phyloP scores from a whole-genome alignment of 768 basidiomycete species.

The Coprinellus micaceus region DNA sequence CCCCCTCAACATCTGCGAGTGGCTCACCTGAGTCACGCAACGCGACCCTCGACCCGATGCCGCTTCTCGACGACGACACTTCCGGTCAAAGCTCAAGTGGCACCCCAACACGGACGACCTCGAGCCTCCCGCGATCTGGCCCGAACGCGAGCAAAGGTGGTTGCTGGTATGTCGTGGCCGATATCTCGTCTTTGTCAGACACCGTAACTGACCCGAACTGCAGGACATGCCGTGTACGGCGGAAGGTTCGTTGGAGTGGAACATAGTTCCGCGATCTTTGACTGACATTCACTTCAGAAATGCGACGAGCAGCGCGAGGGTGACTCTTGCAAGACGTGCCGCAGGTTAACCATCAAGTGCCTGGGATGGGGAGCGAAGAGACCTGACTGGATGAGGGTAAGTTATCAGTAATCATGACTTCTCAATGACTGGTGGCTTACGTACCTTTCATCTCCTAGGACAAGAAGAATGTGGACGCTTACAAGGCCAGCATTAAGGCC shows the following conservation, averaged over 20 bases:
- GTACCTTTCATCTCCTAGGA: constrained; percentile 44
- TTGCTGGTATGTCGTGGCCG: constrained; percentile 59
- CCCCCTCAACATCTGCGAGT: constrained; percentile 43
- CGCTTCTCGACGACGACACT: constrained; percentile 33
- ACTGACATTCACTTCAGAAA: constrained; percentile 49
- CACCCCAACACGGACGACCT: constrained; percentile 46
- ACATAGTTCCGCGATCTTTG: constrained; percentile 7
- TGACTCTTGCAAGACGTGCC: constrained; percentile 78
- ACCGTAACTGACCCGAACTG: constrained; percentile 12
- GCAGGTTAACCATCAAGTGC: constrained; percentile 76
- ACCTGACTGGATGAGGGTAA: constrained; percentile 87
- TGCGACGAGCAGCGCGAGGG: constrained; percentile 83
- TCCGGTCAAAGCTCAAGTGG: constrained; percentile 30
- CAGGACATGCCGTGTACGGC: constrained; percentile 81
- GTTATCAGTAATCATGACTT: constrained; percentile 12
- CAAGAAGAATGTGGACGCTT: constrained; percentile 75
- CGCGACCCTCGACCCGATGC: constrained; percentile 32
- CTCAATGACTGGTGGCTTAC: constrained; percentile 11
- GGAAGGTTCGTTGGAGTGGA: constrained; percentile 58
- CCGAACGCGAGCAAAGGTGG: constrained; percentile 65
- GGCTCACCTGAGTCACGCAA: constrained; percentile 43
- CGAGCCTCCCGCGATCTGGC: constrained; percentile 51
- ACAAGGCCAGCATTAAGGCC: constrained; percentile 82
- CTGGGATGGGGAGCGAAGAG: constrained; percentile 81
- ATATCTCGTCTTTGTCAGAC: not conserved